Percentiles rank a stretch among this genome's conserved stretches.
phyloP scores from a whole-genome alignment of 345 rosid genomes.

The Salix viminalis region DNA sequence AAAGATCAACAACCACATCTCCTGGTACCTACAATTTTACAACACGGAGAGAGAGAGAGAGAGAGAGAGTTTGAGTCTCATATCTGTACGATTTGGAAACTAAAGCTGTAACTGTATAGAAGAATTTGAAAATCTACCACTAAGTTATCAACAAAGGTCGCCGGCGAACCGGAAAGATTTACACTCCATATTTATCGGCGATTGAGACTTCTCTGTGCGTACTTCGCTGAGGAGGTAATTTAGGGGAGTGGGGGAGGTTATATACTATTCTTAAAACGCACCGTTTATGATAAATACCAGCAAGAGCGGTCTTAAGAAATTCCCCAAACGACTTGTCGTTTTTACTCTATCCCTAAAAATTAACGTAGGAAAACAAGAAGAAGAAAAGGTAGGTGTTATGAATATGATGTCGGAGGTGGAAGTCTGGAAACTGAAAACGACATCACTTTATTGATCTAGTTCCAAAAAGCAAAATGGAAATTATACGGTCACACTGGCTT shows the following conservation, averaged over 20 bases:
- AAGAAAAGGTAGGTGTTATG: too few relatives aligned
- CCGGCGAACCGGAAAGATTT: constrained; percentile 27
- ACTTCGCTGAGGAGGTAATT: background rate
- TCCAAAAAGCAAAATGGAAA: constrained; percentile 12
- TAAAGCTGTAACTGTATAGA: background rate
- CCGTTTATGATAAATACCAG: too few relatives aligned
- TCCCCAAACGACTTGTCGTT: too few relatives aligned
- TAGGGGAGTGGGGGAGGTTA: background rate
- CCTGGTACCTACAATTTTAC: constrained; percentile 57
- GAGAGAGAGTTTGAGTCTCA: background rate
- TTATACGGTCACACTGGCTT: constrained; percentile 7
- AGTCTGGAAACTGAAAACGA: too few relatives aligned
- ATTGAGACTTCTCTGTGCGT: background rate
- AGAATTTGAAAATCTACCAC: constrained; percentile 33
- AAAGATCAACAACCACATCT: constrained; percentile 75
- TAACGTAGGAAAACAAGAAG: too few relatives aligned
- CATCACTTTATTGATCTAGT: too few relatives aligned
- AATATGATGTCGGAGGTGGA: too few relatives aligned
- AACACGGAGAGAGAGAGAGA: background rate
- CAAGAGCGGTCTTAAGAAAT: too few relatives aligned
- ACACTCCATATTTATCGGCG: constrained; percentile 26
- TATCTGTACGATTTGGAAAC: background rate
- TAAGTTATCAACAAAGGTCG: constrained; percentile 43
- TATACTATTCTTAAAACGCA: too few relatives aligned
- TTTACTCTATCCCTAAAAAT: too few relatives aligned